Evolutionary conservation across 2,329 filamentous ascomycete genomes (phyloP).

Genomic region (Talaromyces verruculosus): DNA sequence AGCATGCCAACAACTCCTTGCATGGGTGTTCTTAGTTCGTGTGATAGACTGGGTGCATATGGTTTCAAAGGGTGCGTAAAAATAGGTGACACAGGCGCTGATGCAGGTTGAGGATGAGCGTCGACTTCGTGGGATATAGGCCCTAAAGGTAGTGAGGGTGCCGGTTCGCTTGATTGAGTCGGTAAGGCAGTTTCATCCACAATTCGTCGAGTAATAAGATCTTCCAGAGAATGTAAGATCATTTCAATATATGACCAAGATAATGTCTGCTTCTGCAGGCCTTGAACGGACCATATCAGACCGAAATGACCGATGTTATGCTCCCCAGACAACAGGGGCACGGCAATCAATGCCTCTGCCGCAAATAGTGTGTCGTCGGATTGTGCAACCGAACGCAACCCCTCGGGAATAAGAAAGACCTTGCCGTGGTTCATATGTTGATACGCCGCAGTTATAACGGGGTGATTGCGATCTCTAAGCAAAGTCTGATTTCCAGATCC

Average conservation of each 20-base stretch:
- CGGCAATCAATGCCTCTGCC: slow-evolving; percentile 65
- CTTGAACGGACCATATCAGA: slow-evolving; percentile 68
- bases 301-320: slow-evolving; percentile 67
- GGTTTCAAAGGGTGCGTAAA: slow-evolving; percentile 66
- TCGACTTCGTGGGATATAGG: slow-evolving; percentile 23
- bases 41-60: slow-evolving; percentile 70
- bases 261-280: slow-evolving; percentile 55
- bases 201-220: slow-evolving; percentile 61
- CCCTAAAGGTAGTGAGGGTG: neutral
- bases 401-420: slow-evolving; percentile 66
- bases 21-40: slow-evolving; percentile 72
- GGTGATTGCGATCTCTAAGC: slow-evolving; percentile 62
- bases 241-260: slow-evolving; percentile 69
- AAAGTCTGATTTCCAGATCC: slow-evolving; percentile 55
- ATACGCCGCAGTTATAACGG: slow-evolving; percentile 65
- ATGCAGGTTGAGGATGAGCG: slow-evolving; percentile 47
- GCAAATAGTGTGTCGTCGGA: slow-evolving; percentile 59
- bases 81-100: slow-evolving; percentile 56
- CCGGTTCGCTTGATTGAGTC: slow-evolving; percentile 32
- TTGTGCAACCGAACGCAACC: slow-evolving; percentile 57
- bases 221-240: slow-evolving; percentile 67
- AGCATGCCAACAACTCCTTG: slow-evolving; percentile 75
- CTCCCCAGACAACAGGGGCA: slow-evolving; percentile 64
- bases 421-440: slow-evolving; percentile 71
- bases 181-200: slow-evolving; percentile 54